A percentile compares a stretch with the other conserved stretches of the same genome.
phyloP scores from a whole-genome alignment of 1,139 yeast genomes.

The Scheffersomyces titani region DNA sequence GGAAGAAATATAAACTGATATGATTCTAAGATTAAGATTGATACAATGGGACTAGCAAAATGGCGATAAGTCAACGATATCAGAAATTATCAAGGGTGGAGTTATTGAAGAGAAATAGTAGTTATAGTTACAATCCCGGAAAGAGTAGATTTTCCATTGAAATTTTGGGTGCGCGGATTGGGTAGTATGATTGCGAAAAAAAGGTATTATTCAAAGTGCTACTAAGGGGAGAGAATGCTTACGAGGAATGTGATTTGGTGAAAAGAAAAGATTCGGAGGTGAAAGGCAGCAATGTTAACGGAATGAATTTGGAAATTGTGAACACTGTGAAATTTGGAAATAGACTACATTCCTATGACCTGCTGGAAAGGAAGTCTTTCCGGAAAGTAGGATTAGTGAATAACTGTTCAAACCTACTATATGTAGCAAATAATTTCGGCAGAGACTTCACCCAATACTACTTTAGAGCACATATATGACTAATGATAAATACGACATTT shows the following conservation, averaged over 20 bases:
- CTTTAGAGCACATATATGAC: too few relatives aligned
- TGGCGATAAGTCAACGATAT: not conserved
- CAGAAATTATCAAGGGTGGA: not conserved
- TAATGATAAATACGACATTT: too few relatives aligned
- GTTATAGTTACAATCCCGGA: conserved; percentile 4
- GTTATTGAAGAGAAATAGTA: not conserved
- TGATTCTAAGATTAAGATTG: not conserved
- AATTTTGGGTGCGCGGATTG: not conserved
- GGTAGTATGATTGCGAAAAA: not conserved
- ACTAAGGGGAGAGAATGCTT: not conserved
- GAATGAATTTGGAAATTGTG: not conserved
- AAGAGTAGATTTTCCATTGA: not conserved
- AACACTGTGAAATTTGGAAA: not conserved
- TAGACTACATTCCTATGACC: not conserved
- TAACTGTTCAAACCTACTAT: too few relatives aligned
- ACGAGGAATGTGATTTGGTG: not conserved
- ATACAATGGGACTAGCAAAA: not conserved
- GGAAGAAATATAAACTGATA: not conserved
- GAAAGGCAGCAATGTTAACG: not conserved
- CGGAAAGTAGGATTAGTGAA: too few relatives aligned
- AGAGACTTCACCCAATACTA: too few relatives aligned
- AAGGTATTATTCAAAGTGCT: not conserved
- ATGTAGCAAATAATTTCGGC: too few relatives aligned
- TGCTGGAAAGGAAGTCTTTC: too few relatives aligned
- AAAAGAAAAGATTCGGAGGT: not conserved